These are phyloP conservation scores for Kluyveromyces aestuarii DNA, from an alignment of 805 yeast species.

Conservation along the genomic window DNA sequence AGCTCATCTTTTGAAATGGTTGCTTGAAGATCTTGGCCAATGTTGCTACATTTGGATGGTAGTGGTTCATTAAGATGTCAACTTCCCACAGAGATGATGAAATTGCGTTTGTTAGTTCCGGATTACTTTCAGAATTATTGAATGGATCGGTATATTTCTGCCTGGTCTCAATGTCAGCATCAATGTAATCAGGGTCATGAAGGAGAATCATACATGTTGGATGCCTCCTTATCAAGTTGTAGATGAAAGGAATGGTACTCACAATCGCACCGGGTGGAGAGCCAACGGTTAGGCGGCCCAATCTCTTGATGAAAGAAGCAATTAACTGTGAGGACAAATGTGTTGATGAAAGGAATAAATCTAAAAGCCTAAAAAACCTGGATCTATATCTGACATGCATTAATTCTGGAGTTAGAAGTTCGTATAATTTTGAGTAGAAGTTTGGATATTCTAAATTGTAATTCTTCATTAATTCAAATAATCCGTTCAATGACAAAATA, in stretches of 20 bases:
- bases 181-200: constrained; percentile 38
- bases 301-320: constrained; percentile 80
- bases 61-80: constrained; percentile 69
- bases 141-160: constrained; percentile 54
- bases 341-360: constrained; percentile 75
- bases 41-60: constrained; percentile 92
- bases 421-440: constrained; percentile 74
- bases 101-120: constrained; percentile 69
- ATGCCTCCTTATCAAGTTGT: constrained; percentile 81
- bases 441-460: constrained; percentile 88
- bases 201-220: constrained; percentile 89
- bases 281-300: constrained; percentile 63
- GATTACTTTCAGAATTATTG: constrained; percentile 55
- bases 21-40: constrained; percentile 81
- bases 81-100: constrained; percentile 90
- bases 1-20: constrained; percentile 79
- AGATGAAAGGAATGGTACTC: constrained; percentile 79
- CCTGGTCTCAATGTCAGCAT: constrained; percentile 19
- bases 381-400: constrained; percentile 75
- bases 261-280: constrained; percentile 89
- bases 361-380: constrained; percentile 80
- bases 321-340: constrained; percentile 77
- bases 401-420: constrained; percentile 64
- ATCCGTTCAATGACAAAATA: constrained; percentile 75
- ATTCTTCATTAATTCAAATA: constrained; percentile 74